These are phyloP conservation scores for Solanum hybrid DNA, from an alignment of 305 asterid genomes.

Conservation along the genomic window DNA sequence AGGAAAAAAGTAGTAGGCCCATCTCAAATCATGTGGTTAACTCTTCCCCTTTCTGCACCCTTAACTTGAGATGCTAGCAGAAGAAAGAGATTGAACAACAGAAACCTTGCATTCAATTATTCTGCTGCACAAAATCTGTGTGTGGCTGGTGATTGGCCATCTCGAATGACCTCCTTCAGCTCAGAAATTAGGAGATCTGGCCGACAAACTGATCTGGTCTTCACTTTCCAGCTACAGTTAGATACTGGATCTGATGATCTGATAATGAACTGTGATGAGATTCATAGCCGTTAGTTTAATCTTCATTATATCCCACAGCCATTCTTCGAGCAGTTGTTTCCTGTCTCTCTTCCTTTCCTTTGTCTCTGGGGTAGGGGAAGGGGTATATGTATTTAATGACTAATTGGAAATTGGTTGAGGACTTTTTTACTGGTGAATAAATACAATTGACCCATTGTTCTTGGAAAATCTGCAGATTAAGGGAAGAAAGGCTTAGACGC, in stretches of 20 bases:
- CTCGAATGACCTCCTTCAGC: not conserved
- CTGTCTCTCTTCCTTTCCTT: conserved; percentile 1
- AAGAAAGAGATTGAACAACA: not conserved
- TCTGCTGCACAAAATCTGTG: not conserved
- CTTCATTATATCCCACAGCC: not conserved
- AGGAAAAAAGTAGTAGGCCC: not conserved
- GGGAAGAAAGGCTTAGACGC: conserved; percentile 66
- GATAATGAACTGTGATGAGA: not conserved
- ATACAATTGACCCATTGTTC: not conserved
- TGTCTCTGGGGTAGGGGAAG: not conserved
- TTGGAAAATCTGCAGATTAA: conserved; percentile 46
- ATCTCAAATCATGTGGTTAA: not conserved
- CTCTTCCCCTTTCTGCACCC: not conserved
- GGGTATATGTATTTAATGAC: not conserved
- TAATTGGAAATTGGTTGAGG: not conserved
- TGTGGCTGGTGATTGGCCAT: not conserved
- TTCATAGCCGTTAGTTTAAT: not conserved
- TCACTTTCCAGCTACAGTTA: not conserved
- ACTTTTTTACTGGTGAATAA: not conserved
- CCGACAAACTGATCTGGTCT: not conserved
- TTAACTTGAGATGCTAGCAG: not conserved
- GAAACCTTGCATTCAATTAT: not conserved
- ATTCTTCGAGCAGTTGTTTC: not conserved
- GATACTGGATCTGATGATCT: not conserved
- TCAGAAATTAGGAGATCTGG: not conserved